Evolutionary conservation across 2,329 filamentous ascomycete genomes (phyloP), one percentile per base, ranked within the genome.

Genomic region (Pyrenochaeta sp.): DNA sequence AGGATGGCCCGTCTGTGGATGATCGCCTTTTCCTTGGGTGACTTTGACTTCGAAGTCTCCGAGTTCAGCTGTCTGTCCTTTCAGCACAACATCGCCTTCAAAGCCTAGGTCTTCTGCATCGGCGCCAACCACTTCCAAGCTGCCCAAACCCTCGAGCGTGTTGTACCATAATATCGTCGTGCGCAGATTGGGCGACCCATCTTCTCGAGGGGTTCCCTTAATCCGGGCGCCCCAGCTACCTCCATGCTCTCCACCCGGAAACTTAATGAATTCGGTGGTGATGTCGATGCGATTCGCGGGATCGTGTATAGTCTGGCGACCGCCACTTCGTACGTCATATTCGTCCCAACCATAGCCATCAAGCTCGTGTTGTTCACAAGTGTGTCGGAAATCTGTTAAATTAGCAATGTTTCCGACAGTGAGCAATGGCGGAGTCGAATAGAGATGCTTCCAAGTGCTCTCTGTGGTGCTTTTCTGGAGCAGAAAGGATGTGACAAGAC

Each of bases 301-400:
- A 70, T 99, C 94, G 66, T 95, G 90, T 47, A 99, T 93, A 1
- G 88, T 89, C 73, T 99, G 90, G 15, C 89, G 80, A 42, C 94
- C 94, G 51, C 94, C 94, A 43, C 81, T 87, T 44, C 94, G 82
- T 15, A 91, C 86, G 72, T 99, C 94, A 71, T 95, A 99, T 69
- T 96, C 90, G 63, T 97, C 92, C 94, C 94, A 99, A 51, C 94
- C 94, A 71, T 99, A 99, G 42, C 93, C 93, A 34, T 85, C 88
- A 81, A 99, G 96, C 69, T 95, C 90, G 69, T 94, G 84, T 71
- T 99, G 94, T 72, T 97, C 94, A 74, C 94, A 99, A 0, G 94
- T 96, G 71, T 96, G 91, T 54, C 94, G 86, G 61, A 96, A 88
- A 60, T 86, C 90, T 94, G 66, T 2, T 40, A 18, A 14, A 14